Conservation (phyloP, 306 rosid genomes). For the Cyclanthera cordifolia region DNA sequence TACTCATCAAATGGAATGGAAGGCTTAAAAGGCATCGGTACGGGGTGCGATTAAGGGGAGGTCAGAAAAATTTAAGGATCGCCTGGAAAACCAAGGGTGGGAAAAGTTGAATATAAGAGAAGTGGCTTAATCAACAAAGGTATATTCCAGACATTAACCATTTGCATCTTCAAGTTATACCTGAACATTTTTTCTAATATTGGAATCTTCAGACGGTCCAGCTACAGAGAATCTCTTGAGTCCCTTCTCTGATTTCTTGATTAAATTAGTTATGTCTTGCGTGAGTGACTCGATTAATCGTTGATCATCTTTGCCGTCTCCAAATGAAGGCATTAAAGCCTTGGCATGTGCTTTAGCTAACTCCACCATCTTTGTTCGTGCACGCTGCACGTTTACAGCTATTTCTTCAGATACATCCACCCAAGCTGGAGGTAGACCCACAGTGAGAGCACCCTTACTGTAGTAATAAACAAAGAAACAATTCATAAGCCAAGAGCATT, state of each 20-base stretch:
- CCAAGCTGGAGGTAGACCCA: conserved; percentile 97
- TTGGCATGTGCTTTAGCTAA: conserved; percentile 81
- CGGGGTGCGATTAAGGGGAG: neutral
- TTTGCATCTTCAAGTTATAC: conserved; percentile 25
- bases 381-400: conserved; percentile 72
- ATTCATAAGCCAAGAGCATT: neutral
- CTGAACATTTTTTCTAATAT: conserved; percentile 92
- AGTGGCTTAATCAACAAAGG: neutral
- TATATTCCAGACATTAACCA: conserved; percentile 7
- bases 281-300: conserved; percentile 71
- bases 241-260: conserved; percentile 70
- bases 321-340: conserved; percentile 95
- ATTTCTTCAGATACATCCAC: conserved; percentile 95
- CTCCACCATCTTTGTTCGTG: conserved; percentile 69
- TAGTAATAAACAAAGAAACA: conserved; percentile 14
- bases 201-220: conserved; percentile 93
- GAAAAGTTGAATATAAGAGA: neutral
- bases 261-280: conserved; percentile 65
- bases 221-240: conserved; percentile 64
- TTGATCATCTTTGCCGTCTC: conserved; percentile 89
- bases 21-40: conserved; percentile 5
- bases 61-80: neutral
- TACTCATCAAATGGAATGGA: neutral
- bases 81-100: neutral
- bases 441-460: conserved; percentile 61